Evolutionary conservation across 2,329 filamentous ascomycete genomes (phyloP), one percentile per base, ranked within the genome.

Genomic region (Apiospora phragmitis): DNA sequence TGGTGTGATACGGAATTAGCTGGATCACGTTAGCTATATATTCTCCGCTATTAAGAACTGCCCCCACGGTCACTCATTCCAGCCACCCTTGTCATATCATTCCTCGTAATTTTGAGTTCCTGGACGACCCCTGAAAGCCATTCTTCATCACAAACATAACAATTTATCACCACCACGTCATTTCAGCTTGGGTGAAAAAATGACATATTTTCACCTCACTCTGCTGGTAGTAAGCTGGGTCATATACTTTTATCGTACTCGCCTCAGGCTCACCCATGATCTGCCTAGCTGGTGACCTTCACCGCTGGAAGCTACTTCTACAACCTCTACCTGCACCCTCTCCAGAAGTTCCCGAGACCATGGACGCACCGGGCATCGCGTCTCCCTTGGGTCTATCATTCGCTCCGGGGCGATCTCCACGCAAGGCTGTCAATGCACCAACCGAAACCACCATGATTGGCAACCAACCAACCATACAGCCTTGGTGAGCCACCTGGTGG

Each of bases 321-420:
- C 67, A 77, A 77, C 68, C 24, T 74, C 38, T 75, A 74, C 38
- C 69, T 77, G 6, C 75, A 76, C 43, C 76, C 75, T n/a, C 73
- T 77, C 14, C 65, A 73, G 24, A 69, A 71, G 9, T 76, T 69
- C 59, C 76, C 76, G 0, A 74, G 76, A 0, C 75, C 75, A n/a
- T 59, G 76, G 21, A 59, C 74, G 11, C 70, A 71, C 71, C 71
- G 68, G 3, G 68, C 72, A 5, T 70, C 71, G 5, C 65, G 51
- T 18, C 1, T 75, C 12, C 68, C 72, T 3, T 59, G 35, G 62
- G 65, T 49, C 38, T 24, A 69, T 12, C 49, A 62, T 11, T 45
- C 71, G 18, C 11, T 70, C 18, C 38, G 55, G 8, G 76, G 76
- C 21, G 73, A 69, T 5, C 35, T n/a, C n/a, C n/a, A n/a, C n/a